phyloP scores from a whole-genome alignment of 1,139 yeast species.

The Hansenula sp. region DNA sequence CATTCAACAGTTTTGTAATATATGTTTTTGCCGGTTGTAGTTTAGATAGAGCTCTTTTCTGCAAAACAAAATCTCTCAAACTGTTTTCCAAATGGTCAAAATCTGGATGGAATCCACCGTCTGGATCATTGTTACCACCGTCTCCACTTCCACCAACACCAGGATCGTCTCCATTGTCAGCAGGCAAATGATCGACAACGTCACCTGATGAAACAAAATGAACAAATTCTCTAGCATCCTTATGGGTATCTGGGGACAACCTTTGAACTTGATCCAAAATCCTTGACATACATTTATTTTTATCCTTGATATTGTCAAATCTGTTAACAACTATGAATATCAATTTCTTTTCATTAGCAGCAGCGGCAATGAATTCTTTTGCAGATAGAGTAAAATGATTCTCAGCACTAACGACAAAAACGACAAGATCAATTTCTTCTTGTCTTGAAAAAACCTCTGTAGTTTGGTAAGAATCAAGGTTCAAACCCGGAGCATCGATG shows the following conservation, averaged over 20 bases:
- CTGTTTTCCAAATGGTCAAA: conserved; percentile 85
- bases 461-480: conserved; percentile 90
- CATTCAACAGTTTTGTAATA: conserved; percentile 63
- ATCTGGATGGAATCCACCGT: conserved; percentile 40
- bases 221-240: conserved; percentile 85
- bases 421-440: conserved; percentile 94
- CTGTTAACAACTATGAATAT: conserved; percentile 93
- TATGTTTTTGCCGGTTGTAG: conserved; percentile 90
- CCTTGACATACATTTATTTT: conserved; percentile 69
- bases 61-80: conserved; percentile 79
- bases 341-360: conserved; percentile 87
- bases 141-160: conserved; percentile 33
- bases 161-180: conserved; percentile 26
- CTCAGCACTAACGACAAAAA: conserved; percentile 94
- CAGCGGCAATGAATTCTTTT: conserved; percentile 85
- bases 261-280: conserved; percentile 85
- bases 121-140: conserved; percentile 28
- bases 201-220: conserved; percentile 78
- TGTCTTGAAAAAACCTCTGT: conserved; percentile 94
- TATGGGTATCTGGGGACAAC: conserved; percentile 87
- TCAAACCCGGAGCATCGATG: conserved; percentile 96
- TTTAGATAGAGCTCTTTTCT: conserved; percentile 85
- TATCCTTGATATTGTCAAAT: conserved; percentile 80
- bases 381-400: conserved; percentile 95
- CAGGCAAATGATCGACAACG: conserved; percentile 36